Conservation (phyloP, 75 land plant species). For the Cunninghamia lanceolata region DNA sequence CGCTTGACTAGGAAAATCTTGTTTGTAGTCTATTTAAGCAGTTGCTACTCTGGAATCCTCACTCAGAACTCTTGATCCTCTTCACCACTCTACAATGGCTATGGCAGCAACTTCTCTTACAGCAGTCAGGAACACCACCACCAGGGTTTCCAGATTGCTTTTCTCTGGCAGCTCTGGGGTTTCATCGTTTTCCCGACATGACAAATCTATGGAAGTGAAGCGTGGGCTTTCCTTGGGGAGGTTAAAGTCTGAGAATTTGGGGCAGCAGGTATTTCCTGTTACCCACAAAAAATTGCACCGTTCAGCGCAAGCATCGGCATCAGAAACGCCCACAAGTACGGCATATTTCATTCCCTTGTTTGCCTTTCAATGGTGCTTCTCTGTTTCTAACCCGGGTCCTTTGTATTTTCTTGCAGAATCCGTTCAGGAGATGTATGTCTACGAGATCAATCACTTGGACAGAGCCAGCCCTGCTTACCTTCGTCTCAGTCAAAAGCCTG, state of each 20-base stretch:
- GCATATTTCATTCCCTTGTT: background rate
- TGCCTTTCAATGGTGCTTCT: background rate
- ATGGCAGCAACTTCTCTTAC: background rate
- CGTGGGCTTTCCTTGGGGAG: background rate
- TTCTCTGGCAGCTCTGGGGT: background rate
- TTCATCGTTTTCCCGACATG: background rate
- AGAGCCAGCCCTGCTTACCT: conserved; percentile 66
- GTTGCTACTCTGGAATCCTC: no score
- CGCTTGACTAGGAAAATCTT: no score
- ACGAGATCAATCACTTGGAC: conserved; percentile 79
- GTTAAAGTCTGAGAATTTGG: background rate
- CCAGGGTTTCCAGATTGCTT: background rate
- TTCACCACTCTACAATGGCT: no score
- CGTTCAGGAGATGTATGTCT: conserved; percentile 62
- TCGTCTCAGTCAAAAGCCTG: conserved; percentile 41
- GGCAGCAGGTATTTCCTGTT: background rate
- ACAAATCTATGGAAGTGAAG: background rate
- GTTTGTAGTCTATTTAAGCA: no score
- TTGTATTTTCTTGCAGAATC: background rate
- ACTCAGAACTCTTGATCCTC: no score
- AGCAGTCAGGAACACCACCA: background rate
- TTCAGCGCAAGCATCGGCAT: background rate
- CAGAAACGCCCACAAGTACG: background rate
- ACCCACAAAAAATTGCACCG: background rate
- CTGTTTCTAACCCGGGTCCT: background rate